Base-by-base conservation (phyloP, 495 filamentous ascomycete genomes). In the Aspergillus kassunensis region DNA sequence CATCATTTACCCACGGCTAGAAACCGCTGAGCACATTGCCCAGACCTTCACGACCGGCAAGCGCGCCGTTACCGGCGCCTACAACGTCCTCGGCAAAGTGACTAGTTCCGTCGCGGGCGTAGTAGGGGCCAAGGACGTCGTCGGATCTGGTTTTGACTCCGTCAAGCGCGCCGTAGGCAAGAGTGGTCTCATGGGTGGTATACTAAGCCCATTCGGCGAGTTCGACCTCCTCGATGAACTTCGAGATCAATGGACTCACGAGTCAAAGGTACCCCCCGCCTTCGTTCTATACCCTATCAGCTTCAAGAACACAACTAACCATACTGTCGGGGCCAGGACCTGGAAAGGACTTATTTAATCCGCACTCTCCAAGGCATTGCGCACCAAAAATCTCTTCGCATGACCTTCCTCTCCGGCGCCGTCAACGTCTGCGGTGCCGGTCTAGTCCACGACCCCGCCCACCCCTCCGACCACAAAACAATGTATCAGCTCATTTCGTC, bases 401-500 rank as follows among this genome's bases (percentile, higher is more conserved):
- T 97, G 89, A 97, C 90, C 11, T 97, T 98, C 72, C 71, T 98
- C 47, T 91, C 87, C 30, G 93, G 93, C 58, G 86, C 90, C 58
- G 92, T 97, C 67, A 91, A 91, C 67, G 86, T 83, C 68, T 91
- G 87, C 59, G 93, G 93, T 55, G 93, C 95, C 12, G 93, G 93
- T 56, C 81, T 97, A 11, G 83, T 98, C 11, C 92, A 97, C 73
- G 95, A 98, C 72, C 95, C 95, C 0, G 74, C 84, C 18, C 88
- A 92, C 65, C 92, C 91, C 0, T 78, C 77, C 16, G 91, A 96
- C 71, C 91, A 98, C 76, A 98, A 98, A 71, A 97, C 93, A 11
- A 98, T 98, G 93, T 98, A 95, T 73, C 93, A 98, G 62, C 81
- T 98, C 60, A 96, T 98, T 64, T 80, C 90, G 12, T 90, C 89